Conservation (phyloP, 306 rosid genomes). For the Calophaca sinica region DNA sequence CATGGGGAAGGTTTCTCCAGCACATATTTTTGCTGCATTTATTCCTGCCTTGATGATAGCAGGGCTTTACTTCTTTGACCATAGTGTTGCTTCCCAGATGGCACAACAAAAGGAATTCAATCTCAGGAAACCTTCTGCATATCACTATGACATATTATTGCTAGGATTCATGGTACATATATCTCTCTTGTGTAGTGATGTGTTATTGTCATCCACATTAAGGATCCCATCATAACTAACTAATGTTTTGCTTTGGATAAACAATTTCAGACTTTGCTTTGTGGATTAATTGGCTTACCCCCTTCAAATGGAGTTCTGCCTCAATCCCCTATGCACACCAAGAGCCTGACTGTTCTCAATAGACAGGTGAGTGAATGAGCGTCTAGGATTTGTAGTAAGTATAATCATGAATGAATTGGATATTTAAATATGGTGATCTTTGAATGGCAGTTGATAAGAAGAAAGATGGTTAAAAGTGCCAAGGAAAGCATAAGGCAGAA, state of each 20-base stretch:
- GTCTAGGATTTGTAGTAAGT: not conserved
- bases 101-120: constrained; percentile 95
- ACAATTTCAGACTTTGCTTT: constrained; percentile 73
- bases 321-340: constrained; percentile 96
- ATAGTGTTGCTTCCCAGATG: constrained; percentile 87
- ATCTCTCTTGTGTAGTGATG: not conserved
- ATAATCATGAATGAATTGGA: constrained; percentile 23
- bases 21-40: constrained; percentile 71
- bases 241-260: constrained; percentile 24
- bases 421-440: constrained; percentile 26
- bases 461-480: constrained; percentile 82
- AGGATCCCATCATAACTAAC: constrained; percentile 1
- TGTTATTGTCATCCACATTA: constrained; percentile 14
- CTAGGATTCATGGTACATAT: constrained; percentile 69
- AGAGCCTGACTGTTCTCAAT: constrained; percentile 85
- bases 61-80: constrained; percentile 91
- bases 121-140: constrained; percentile 83
- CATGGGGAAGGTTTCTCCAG: constrained; percentile 74
- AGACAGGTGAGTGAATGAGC: constrained; percentile 61
- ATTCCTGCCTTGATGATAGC: constrained; percentile 88
- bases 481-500: constrained; percentile 74
- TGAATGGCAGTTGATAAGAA: constrained; percentile 62
- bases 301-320: constrained; percentile 96
- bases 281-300: constrained; percentile 86
- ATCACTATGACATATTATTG: constrained; percentile 82